Evolutionary conservation across 768 basidiomycete genomes (phyloP).

Genomic region (Termitomyces sp.): DNA sequence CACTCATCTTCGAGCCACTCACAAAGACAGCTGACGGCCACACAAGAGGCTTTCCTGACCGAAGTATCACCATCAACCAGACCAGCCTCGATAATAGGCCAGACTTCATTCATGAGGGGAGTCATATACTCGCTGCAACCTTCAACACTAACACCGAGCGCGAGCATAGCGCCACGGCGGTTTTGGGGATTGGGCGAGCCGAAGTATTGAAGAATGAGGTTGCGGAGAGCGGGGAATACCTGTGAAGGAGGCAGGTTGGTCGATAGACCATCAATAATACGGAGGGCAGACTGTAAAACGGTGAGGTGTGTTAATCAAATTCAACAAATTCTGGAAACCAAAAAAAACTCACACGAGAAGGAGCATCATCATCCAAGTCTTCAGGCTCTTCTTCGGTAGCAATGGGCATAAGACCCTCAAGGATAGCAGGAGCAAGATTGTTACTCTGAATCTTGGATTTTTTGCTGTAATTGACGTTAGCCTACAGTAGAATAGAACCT

Average conservation of each 20-base stretch:
- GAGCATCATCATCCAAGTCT: slow-evolving; percentile 90
- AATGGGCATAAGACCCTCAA: slow-evolving; percentile 91
- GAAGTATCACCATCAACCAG: slow-evolving; percentile 77
- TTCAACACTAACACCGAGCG: slow-evolving; percentile 93
- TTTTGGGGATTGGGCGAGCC: slow-evolving; percentile 68
- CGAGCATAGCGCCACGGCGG: slow-evolving; percentile 91
- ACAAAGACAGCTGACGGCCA: slow-evolving; percentile 92
- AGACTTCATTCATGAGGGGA: slow-evolving; percentile 84
- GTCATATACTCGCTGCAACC: slow-evolving; percentile 98
- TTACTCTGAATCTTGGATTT: slow-evolving; percentile 91
- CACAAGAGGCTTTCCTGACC: slow-evolving; percentile 94
- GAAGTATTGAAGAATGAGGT: slow-evolving; percentile 82
- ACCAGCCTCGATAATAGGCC: slow-evolving; percentile 91
- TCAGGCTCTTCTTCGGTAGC: slow-evolving; percentile 92
- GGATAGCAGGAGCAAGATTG: slow-evolving; percentile 77
- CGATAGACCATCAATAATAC: slow-evolving; percentile 89
- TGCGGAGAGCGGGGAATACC: slow-evolving; percentile 90
- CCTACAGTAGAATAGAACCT: not conserved
- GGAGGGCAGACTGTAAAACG: slow-evolving; percentile 71
- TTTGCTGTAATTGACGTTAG: slow-evolving; percentile 54
- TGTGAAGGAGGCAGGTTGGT: slow-evolving; percentile 91
- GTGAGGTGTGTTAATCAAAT: not conserved
- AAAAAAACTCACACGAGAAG: slow-evolving; percentile 67
- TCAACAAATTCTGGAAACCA: not conserved
- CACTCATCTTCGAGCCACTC: slow-evolving; percentile 98